Conservation (phyloP, 2,329 filamentous ascomycete species). For the Pestalotiopsis sp. region DNA sequence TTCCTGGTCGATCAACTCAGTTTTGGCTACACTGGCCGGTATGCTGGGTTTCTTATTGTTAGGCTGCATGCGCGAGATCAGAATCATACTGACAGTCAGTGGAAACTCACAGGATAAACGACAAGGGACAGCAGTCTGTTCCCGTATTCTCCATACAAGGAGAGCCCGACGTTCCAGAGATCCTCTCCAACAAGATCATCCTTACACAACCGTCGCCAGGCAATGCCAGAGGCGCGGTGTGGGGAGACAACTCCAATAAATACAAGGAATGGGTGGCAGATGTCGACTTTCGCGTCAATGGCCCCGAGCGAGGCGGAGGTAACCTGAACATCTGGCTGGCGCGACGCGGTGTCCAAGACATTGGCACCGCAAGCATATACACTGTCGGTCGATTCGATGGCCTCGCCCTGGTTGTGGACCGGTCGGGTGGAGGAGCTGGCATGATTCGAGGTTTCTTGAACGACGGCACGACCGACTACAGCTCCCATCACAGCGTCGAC, state of each 20-base stretch:
- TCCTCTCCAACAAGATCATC: slow-evolving; percentile 88
- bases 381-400: slow-evolving; percentile 86
- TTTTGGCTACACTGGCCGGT: slow-evolving; percentile 74
- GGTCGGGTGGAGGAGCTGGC: slow-evolving; percentile 75
- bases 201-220: slow-evolving; percentile 88
- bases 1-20: slow-evolving; percentile 74
- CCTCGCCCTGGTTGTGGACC: slow-evolving; percentile 84
- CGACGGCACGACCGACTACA: slow-evolving; percentile 82
- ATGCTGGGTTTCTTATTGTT: slow-evolving; percentile 21
- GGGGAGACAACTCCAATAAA: slow-evolving; percentile 68
- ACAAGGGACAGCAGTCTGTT: slow-evolving; percentile 54
- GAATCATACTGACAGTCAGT: background rate
- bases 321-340: slow-evolving; percentile 95
- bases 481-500: slow-evolving; percentile 75
- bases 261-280: slow-evolving; percentile 78
- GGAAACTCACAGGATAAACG: slow-evolving; percentile 55
- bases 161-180: slow-evolving; percentile 57
- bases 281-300: slow-evolving; percentile 84
- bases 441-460: slow-evolving; percentile 92
- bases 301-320: slow-evolving; percentile 81
- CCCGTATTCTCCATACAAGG: slow-evolving; percentile 60
- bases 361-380: slow-evolving; percentile 80
- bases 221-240: slow-evolving; percentile 81
- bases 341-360: slow-evolving; percentile 64
- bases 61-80: background rate